Evolutionary conservation across 768 basidiomycete species (phyloP).

Genomic region (Tricholoma sp.): DNA sequence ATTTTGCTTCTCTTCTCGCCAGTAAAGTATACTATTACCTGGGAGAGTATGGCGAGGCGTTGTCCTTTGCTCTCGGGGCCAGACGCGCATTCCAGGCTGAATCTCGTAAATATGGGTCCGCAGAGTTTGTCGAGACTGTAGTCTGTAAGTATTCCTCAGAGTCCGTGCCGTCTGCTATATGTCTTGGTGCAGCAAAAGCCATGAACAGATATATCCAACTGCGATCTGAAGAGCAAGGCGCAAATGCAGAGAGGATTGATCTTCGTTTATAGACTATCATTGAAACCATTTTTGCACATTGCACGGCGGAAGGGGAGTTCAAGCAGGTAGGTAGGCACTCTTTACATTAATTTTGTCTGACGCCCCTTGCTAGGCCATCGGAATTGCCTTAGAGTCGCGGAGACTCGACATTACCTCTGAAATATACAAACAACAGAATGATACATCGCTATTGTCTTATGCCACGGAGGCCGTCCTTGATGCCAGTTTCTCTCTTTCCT

Average conservation of each 20-base stretch:
- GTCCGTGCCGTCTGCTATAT: conserved; percentile 1
- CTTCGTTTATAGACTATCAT: conserved; percentile 77
- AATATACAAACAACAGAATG: conserved; percentile 69
- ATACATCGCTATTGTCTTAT: conserved; percentile 80
- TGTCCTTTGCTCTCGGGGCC: conserved; percentile 91
- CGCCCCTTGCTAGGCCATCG: conserved; percentile 67
- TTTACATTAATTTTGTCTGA: conserved; percentile 8
- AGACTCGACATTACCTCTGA: conserved; percentile 82
- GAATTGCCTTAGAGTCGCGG: conserved; percentile 89
- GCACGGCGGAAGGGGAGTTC: conserved; percentile 87
- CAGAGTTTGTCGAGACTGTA: conserved; percentile 92
- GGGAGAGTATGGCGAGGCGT: conserved; percentile 91
- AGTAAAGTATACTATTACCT: conserved; percentile 99
- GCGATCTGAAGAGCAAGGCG: conserved; percentile 52
- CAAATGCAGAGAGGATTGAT: conserved; percentile 63
- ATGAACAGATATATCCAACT: conserved; percentile 88
- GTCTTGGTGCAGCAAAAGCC: conserved; percentile 66
- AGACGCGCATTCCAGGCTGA: conserved; percentile 82
- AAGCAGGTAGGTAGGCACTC: conserved; percentile 59
- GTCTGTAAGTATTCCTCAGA: conserved; percentile 60
- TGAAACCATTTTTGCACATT: conserved; percentile 79
- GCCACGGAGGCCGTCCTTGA: conserved; percentile 90
- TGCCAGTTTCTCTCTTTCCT: conserved; percentile 81
- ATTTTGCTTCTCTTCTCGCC: conserved; percentile 86
- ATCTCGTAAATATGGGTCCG: conserved; percentile 53